These are phyloP conservation scores for Zarea fungicola DNA, from an alignment of 2,329 filamentous ascomycete genomes.

Conservation along the genomic window DNA sequence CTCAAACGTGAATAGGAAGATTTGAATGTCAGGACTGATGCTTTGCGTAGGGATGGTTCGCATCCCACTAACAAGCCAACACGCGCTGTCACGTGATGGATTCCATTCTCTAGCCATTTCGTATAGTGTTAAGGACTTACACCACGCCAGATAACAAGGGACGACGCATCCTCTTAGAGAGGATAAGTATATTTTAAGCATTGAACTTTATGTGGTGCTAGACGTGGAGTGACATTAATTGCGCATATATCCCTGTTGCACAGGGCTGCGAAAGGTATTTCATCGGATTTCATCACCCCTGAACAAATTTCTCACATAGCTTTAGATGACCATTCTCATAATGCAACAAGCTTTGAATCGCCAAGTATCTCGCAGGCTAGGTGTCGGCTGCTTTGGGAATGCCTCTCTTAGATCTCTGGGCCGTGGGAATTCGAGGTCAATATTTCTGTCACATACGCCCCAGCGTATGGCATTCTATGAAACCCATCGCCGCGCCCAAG, in stretches of 20 bases:
- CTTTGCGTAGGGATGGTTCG: no score
- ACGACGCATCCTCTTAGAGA: no score
- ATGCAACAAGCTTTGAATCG: slow-evolving; percentile 3
- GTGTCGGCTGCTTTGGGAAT: neutral
- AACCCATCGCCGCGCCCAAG: slow-evolving; percentile 11
- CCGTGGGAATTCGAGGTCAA: neutral
- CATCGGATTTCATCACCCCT: neutral
- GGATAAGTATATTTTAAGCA: no score
- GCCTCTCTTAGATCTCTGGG: neutral
- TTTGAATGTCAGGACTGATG: neutral
- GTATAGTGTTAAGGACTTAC: no score
- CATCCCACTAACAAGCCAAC: neutral
- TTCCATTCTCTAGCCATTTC: no score
- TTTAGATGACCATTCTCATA: neutral
- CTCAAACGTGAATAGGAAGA: neutral
- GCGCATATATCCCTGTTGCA: no score
- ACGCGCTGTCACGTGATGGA: slow-evolving; percentile 8
- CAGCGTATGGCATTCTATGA: neutral
- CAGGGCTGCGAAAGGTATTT: no score
- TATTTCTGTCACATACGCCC: neutral
- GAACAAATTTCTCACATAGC: neutral
- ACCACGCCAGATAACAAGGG: no score
- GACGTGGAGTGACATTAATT: no score
- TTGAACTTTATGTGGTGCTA: no score
- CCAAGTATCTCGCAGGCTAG: neutral